Conservation (phyloP, 1,284 basidiomycete genomes). For the Erythrobasidium hasegawianum region DNA sequence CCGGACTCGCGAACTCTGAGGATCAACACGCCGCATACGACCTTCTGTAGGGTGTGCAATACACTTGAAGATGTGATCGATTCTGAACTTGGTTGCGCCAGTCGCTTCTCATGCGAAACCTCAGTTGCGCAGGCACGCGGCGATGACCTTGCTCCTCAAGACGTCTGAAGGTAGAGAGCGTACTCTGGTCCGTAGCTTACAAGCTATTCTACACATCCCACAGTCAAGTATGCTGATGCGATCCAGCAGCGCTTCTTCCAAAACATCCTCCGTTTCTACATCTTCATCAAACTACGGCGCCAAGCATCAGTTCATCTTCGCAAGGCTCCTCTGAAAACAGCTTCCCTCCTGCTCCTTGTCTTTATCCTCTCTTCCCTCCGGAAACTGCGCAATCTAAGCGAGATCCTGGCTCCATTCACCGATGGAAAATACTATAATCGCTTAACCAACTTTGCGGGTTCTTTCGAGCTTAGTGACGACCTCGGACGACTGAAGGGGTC, state of each 20-base stretch:
- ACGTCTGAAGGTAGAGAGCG: slow-evolving; percentile 30
- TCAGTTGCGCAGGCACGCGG: slow-evolving; percentile 18
- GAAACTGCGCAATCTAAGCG: slow-evolving; percentile 25
- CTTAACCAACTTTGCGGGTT: slow-evolving; percentile 15
- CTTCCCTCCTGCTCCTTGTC: slow-evolving; percentile 28
- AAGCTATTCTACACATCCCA: not conserved
- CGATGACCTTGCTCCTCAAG: slow-evolving; percentile 31
- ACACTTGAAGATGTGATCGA: not conserved
- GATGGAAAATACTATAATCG: slow-evolving; percentile 3
- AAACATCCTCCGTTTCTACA: slow-evolving; percentile 36
- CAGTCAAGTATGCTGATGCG: not conserved
- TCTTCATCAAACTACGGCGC: slow-evolving; percentile 18
- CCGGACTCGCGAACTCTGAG: too few relatives aligned
- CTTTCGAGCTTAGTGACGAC: slow-evolving; percentile 5
- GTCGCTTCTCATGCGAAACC: slow-evolving; percentile 15
- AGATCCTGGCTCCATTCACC: slow-evolving; percentile 21
- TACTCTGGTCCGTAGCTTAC: slow-evolving; percentile 18
- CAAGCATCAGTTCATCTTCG: not conserved
- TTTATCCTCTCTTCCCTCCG: slow-evolving; percentile 32
- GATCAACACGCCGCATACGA: slow-evolving; percentile 17
- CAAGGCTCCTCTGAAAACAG: slow-evolving; percentile 12
- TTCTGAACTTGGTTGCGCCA: not conserved
- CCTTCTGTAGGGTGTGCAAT: slow-evolving; percentile 18
- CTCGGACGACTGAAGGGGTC: not conserved
- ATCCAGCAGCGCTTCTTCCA: slow-evolving; percentile 29